phyloP scores from a whole-genome alignment of 1,284 basidiomycete species.

The Irpex sp. region DNA sequence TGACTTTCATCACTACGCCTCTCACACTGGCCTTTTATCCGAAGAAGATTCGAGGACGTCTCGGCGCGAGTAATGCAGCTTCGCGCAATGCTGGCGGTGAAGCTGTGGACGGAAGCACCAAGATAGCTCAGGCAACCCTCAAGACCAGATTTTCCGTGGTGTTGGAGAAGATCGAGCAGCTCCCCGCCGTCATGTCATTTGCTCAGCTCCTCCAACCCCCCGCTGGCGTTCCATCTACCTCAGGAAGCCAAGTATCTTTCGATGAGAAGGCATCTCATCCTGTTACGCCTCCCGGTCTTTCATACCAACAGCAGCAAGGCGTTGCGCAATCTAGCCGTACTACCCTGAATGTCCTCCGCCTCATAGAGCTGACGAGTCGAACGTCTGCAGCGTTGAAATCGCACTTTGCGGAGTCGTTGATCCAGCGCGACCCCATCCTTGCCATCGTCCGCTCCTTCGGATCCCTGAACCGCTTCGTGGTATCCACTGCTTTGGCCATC shows the following conservation, averaged over 20 bases:
- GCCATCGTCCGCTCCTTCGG: constrained; percentile 84
- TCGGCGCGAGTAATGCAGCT: not conserved
- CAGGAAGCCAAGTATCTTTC: constrained; percentile 2
- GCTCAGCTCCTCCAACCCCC: constrained; percentile 53
- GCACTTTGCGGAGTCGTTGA: constrained; percentile 65
- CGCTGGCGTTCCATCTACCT: constrained; percentile 6
- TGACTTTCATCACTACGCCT: constrained; percentile 87
- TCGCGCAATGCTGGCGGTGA: not conserved
- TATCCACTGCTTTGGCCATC: constrained; percentile 67
- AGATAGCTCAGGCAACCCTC: constrained; percentile 30
- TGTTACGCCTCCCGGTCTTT: constrained; percentile 1
- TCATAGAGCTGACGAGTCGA: constrained; percentile 87
- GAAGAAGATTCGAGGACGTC: constrained; percentile 38
- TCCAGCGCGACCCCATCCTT: constrained; percentile 76
- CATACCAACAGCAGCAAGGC: constrained; percentile 1
- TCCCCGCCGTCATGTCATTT: constrained; percentile 67
- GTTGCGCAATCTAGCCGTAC: constrained; percentile 22
- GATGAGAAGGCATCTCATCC: constrained; percentile 20
- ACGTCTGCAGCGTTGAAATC: constrained; percentile 85
- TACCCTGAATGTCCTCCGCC: constrained; percentile 71
- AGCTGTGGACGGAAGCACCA: not conserved
- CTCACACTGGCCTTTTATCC: constrained; percentile 79
- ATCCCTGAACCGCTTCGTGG: constrained; percentile 64
- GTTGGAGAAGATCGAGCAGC: constrained; percentile 85
- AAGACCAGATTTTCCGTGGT: constrained; percentile 74